phyloP scores from a whole-genome alignment of 352 stramenopile genomes.

The Globisporangium canariense region DNA sequence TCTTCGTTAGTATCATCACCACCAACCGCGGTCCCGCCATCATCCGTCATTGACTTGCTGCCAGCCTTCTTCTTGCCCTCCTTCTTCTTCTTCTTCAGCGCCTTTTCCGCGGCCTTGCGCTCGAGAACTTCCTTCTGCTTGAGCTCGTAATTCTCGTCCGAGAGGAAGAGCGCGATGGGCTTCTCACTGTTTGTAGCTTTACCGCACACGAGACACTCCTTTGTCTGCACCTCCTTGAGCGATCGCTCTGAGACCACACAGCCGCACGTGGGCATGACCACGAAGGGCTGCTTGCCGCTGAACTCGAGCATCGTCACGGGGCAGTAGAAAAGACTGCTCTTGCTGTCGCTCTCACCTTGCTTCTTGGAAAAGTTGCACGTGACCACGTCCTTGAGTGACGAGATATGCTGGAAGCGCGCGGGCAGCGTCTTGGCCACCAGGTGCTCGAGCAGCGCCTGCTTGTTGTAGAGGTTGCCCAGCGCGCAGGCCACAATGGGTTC shows the following conservation, averaged over 20 bases:
- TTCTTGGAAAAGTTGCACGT: slow-evolving; percentile 51
- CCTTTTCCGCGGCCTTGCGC: slow-evolving; percentile 47
- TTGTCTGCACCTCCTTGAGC: slow-evolving; percentile 76
- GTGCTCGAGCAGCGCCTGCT: slow-evolving; percentile 82
- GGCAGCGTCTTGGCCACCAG: slow-evolving; percentile 80
- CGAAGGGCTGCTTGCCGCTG: slow-evolving; percentile 85
- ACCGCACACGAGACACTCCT: slow-evolving; percentile 68
- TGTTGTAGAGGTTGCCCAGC: slow-evolving; percentile 92
- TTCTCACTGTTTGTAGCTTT: slow-evolving; percentile 47
- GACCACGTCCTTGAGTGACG: slow-evolving; percentile 86
- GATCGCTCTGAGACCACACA: slow-evolving; percentile 88
- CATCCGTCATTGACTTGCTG: neutral
- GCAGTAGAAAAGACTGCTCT: slow-evolving; percentile 36
- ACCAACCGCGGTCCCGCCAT: neutral
- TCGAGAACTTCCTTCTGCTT: slow-evolving; percentile 44
- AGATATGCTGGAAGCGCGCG: slow-evolving; percentile 71
- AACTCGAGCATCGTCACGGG: slow-evolving; percentile 87
- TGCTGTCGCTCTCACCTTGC: neutral
- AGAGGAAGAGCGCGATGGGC: slow-evolving; percentile 55
- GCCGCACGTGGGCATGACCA: slow-evolving; percentile 75
- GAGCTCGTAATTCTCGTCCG: slow-evolving; percentile 54
- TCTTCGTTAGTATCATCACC: slow-evolving; percentile 1
- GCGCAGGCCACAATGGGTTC: slow-evolving; percentile 87
- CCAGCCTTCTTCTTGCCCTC: slow-evolving; percentile 28
- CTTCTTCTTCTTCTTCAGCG: slow-evolving; percentile 51